phyloP scores from a whole-genome alignment of 176 grass and related monocot species.

The Carex myosuroides region DNA sequence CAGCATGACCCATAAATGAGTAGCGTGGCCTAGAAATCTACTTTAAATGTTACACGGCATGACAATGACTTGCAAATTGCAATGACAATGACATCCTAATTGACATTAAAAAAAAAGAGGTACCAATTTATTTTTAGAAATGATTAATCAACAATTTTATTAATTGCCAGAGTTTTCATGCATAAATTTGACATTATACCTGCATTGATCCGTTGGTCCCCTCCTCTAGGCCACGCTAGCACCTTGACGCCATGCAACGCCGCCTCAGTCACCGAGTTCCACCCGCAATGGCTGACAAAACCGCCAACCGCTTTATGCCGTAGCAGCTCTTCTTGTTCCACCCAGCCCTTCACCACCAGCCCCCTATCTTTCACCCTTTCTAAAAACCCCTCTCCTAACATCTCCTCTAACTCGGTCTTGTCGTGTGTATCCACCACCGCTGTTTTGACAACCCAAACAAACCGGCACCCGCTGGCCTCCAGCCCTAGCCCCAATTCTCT shows the following conservation, averaged over 20 bases:
- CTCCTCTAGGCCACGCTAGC: slow-evolving; percentile 52
- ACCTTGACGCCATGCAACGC: slow-evolving; percentile 36
- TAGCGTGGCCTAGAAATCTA: background rate
- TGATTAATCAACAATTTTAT: background rate
- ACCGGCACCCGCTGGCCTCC: slow-evolving; percentile 39
- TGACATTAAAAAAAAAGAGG: background rate
- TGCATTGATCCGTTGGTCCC: slow-evolving; percentile 61
- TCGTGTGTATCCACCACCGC: slow-evolving; percentile 40
- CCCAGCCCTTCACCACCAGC: slow-evolving; percentile 55
- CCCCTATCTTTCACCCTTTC: slow-evolving; percentile 33
- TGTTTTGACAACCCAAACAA: slow-evolving; percentile 77
- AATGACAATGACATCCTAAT: background rate
- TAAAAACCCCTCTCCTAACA: slow-evolving; percentile 39
- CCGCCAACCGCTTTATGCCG: slow-evolving; percentile 35
- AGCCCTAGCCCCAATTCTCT: slow-evolving; percentile 49
- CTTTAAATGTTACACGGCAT: background rate
- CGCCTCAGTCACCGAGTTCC: slow-evolving; percentile 74
- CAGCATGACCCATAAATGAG: no score
- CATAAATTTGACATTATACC: background rate
- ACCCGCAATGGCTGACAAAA: slow-evolving; percentile 72
- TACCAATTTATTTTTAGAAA: background rate
- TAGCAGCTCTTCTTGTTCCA: slow-evolving; percentile 59
- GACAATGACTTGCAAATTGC: background rate
- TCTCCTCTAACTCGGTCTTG: slow-evolving; percentile 16
- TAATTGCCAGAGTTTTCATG: background rate